phyloP scores from a whole-genome alignment of 805 yeast genomes.

The Starmerella apis region DNA sequence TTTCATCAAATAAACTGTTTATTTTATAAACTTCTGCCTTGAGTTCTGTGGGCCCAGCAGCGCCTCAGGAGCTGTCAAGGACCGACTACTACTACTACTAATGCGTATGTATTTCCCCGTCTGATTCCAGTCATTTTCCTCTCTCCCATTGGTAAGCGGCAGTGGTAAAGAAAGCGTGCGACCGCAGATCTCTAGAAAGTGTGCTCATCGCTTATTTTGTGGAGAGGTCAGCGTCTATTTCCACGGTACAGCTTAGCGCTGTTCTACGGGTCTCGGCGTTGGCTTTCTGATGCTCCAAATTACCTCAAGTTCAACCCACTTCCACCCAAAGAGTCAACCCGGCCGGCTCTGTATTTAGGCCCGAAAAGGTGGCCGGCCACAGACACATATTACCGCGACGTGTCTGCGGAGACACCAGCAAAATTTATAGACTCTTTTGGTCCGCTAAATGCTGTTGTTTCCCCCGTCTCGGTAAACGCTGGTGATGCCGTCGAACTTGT shows the following conservation, averaged over 20 bases:
- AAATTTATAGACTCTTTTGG: background rate
- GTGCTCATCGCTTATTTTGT: background rate
- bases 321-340: constrained; percentile 12
- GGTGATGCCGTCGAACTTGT: constrained; percentile 24
- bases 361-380: constrained; percentile 20
- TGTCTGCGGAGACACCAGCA: background rate
- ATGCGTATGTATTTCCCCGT: background rate
- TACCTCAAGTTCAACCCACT: constrained; percentile 21
- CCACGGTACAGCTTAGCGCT: background rate
- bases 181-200: background rate
- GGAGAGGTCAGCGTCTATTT: background rate
- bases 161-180: background rate
- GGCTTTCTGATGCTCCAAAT: constrained; percentile 5
- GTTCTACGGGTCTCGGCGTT: background rate
- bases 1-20: too few relatives aligned
- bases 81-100: too few relatives aligned
- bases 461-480: constrained; percentile 15
- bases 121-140: background rate
- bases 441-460: constrained; percentile 1
- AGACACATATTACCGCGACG: constrained; percentile 15
- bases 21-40: too few relatives aligned
- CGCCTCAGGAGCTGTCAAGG: too few relatives aligned
- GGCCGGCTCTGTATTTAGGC: constrained; percentile 17
- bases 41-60: too few relatives aligned
- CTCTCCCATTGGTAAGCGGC: constrained; percentile 7